These are phyloP conservation scores for Dalbergia oliveri DNA, from an alignment of 306 rosid genomes.

Conservation along the genomic window DNA sequence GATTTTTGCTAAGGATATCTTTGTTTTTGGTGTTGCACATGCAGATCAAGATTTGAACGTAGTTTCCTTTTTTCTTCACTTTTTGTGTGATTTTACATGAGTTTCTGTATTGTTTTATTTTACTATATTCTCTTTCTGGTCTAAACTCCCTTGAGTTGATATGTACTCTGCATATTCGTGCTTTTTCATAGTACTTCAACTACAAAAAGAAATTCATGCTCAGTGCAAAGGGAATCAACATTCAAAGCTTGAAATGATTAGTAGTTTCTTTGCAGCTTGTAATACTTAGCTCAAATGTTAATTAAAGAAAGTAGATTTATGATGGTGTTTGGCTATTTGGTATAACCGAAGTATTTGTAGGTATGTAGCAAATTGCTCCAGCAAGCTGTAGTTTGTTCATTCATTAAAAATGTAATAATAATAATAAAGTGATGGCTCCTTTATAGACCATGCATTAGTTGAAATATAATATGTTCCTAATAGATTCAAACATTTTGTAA, in stretches of 20 bases:
- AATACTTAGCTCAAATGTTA: neutral
- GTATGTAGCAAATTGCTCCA: neutral
- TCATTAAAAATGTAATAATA: too few species aligned
- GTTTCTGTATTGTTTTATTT: slow-evolving; percentile 39
- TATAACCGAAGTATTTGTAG: neutral
- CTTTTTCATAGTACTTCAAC: neutral
- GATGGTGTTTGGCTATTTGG: neutral
- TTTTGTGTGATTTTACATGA: slow-evolving; percentile 17
- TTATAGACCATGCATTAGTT: neutral
- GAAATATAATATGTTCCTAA: neutral
- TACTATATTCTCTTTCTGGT: slow-evolving; percentile 12
- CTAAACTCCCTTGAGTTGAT: slow-evolving; percentile 32
- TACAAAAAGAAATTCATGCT: slow-evolving; percentile 4
- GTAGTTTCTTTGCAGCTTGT: neutral
- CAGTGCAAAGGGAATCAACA: neutral
- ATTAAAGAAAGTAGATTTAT: neutral
- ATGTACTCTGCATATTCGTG: slow-evolving; percentile 10
- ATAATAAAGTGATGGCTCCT: neutral
- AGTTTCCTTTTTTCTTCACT: slow-evolving; percentile 1
- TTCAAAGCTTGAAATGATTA: neutral
- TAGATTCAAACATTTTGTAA: neutral
- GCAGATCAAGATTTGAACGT: slow-evolving; percentile 48
- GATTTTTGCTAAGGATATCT: slow-evolving; percentile 40
- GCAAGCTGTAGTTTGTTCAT: too few species aligned
- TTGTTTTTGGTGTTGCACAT: slow-evolving; percentile 28